Percentiles rank a stretch among this genome's conserved stretches.
Evolutionary conservation across 495 filamentous ascomycete species (phyloP).

Genomic region (Aeminium ludgeri): DNA sequence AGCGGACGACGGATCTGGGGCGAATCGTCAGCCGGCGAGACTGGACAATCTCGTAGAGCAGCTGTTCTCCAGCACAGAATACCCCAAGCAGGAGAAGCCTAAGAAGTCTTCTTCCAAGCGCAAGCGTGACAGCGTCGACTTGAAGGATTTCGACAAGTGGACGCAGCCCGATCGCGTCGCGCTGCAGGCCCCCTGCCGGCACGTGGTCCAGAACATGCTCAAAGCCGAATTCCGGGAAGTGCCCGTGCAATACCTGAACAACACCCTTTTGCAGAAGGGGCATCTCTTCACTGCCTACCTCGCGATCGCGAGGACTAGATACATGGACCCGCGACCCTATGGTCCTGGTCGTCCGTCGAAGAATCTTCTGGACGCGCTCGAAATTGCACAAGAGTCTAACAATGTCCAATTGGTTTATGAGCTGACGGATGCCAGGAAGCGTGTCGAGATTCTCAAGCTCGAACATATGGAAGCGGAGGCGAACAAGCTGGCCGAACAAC

Average conservation of each 20-base stretch:
- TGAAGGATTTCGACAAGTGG: conserved; percentile 11
- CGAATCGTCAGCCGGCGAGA: neutral
- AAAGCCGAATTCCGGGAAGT: conserved; percentile 32
- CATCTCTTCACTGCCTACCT: conserved; percentile 31
- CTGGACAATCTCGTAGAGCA: conserved; percentile 16
- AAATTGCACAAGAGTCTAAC: conserved; percentile 3
- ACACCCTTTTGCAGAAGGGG: conserved; percentile 23
- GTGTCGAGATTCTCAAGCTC: neutral
- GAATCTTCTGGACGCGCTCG: conserved; percentile 2
- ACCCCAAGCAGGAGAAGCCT: conserved; percentile 21
- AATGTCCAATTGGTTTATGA: conserved; percentile 13
- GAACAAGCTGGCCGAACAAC: conserved; percentile 8
- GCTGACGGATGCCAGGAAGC: conserved; percentile 19
- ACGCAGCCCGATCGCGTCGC: neutral
- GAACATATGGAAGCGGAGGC: conserved; percentile 9
- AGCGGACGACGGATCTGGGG: conserved; percentile 2
- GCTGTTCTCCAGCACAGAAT: conserved; percentile 12
- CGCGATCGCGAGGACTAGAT: conserved; percentile 20
- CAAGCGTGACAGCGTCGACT: conserved; percentile 17
- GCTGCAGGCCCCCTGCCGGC: conserved; percentile 1
- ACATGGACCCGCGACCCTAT: neutral
- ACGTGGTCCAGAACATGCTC: conserved; percentile 20
- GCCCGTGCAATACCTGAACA: conserved; percentile 31
- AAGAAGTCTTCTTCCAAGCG: conserved; percentile 14
- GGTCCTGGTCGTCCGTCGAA: conserved; percentile 5